Conservation (phyloP, 164 flowering plant genomes). For the Stephania yunnanensis region DNA sequence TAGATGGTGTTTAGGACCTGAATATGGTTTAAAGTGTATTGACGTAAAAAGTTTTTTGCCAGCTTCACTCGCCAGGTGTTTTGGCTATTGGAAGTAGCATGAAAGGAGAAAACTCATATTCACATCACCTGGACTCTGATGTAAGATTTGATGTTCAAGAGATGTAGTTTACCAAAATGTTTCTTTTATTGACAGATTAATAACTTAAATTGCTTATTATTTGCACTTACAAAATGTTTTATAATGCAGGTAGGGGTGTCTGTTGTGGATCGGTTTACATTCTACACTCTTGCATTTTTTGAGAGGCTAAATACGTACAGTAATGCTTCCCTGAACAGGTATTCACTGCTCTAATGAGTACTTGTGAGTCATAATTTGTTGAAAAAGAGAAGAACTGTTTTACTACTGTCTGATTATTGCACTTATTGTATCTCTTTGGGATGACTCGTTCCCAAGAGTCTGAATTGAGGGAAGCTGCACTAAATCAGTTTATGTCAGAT, state of each 20-base stretch:
- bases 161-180: not conserved
- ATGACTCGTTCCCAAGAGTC: not conserved
- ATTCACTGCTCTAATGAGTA: not conserved
- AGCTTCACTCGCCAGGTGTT: constrained; percentile 99
- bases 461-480: not conserved
- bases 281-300: constrained; percentile 91
- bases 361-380: not conserved
- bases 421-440: not conserved
- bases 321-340: constrained; percentile 95
- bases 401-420: not conserved
- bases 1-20: not conserved
- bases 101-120: constrained; percentile 98
- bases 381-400: not conserved
- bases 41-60: constrained; percentile 16
- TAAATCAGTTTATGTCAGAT: not conserved
- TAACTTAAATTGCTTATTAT: not conserved
- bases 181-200: not conserved
- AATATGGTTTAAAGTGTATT: not conserved
- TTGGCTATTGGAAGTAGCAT: constrained; percentile 96
- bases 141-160: constrained; percentile 44
- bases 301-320: constrained; percentile 87
- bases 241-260: constrained; percentile 88
- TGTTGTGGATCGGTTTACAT: constrained; percentile 97
- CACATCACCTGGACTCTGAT: constrained; percentile 97
- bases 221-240: not conserved